Evolutionary conservation across 441 rosid species (phyloP).

Genomic region (Gossypium laxum): DNA sequence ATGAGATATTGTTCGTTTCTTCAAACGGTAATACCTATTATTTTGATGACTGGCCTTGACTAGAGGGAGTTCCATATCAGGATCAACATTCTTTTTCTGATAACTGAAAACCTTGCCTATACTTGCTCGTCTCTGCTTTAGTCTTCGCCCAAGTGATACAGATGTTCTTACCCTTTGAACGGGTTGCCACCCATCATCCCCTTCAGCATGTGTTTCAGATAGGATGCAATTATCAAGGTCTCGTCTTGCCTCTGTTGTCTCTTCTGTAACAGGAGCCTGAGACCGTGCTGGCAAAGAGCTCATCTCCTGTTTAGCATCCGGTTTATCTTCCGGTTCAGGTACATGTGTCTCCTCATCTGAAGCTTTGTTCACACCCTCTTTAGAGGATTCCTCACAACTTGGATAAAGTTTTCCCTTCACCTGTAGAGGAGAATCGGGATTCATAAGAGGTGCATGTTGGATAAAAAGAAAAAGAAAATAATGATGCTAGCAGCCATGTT

Average conservation of each 20-base stretch:
- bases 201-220: conserved; percentile 51
- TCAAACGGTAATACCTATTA: conserved; percentile 53
- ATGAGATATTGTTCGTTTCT: conserved; percentile 58
- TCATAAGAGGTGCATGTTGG: conserved; percentile 1
- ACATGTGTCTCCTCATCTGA: conserved; percentile 43
- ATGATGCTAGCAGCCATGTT: background rate
- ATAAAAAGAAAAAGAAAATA: background rate
- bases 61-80: conserved; percentile 42
- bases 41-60: conserved; percentile 50
- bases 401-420: conserved; percentile 38
- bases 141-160: conserved; percentile 56
- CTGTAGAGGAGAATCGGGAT: conserved; percentile 28
- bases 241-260: conserved; percentile 26
- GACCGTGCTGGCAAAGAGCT: conserved; percentile 26
- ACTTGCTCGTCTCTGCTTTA: conserved; percentile 79
- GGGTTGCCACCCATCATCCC: conserved; percentile 95
- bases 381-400: conserved; percentile 28
- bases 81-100: conserved; percentile 63
- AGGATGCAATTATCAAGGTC: conserved; percentile 26
- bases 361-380: conserved; percentile 38
- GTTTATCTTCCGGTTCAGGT: conserved; percentile 27
- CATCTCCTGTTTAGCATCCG: conserved; percentile 33
- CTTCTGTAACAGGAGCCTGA: conserved; percentile 34
- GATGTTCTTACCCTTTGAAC: conserved; percentile 87
- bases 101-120: conserved; percentile 57